phyloP scores from a whole-genome alignment of 2,329 filamentous ascomycete species.

The Epichloe glyceriae region DNA sequence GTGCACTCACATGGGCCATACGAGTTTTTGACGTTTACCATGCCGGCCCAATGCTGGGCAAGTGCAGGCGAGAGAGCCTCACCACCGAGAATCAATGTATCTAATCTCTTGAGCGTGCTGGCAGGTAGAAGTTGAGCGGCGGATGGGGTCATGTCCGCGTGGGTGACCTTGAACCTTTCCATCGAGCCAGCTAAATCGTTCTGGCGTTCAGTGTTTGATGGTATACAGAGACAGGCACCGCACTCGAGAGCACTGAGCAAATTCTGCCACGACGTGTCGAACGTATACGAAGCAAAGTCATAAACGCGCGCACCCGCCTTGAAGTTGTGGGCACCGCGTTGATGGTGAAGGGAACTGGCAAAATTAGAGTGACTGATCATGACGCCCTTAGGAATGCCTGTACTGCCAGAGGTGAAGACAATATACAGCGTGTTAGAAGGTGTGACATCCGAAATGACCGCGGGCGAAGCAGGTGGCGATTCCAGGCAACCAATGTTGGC shows the following conservation, averaged over 20 bases:
- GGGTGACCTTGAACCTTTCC: background rate
- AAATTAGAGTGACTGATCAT: slow-evolving; percentile 7
- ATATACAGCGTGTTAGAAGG: background rate
- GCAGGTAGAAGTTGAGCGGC: background rate
- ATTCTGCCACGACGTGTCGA: slow-evolving; percentile 4
- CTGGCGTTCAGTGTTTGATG: background rate
- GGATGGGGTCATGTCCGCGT: slow-evolving; percentile 3
- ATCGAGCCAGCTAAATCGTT: slow-evolving; percentile 3
- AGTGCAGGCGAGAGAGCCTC: background rate
- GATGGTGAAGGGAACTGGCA: slow-evolving; percentile 2
- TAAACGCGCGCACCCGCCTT: slow-evolving; percentile 1
- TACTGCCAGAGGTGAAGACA: slow-evolving; percentile 12
- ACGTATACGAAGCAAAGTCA: slow-evolving; percentile 7
- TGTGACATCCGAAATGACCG: background rate
- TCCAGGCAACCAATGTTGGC: background rate
- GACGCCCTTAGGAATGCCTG: slow-evolving; percentile 11
- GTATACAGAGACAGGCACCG: slow-evolving; percentile 6
- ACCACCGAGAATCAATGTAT: slow-evolving; percentile 1
- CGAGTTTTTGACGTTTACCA: background rate
- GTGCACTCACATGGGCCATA: slow-evolving; percentile 6
- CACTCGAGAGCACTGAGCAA: slow-evolving; percentile 3
- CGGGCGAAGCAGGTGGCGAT: background rate
- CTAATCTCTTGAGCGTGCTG: background rate
- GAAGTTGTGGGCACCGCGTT: background rate
- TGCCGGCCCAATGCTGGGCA: background rate